Evolutionary conservation across 2,329 filamentous ascomycete species (phyloP), one percentile per base, ranked within the genome.

Genomic region (Exophiala dermatitidis): DNA sequence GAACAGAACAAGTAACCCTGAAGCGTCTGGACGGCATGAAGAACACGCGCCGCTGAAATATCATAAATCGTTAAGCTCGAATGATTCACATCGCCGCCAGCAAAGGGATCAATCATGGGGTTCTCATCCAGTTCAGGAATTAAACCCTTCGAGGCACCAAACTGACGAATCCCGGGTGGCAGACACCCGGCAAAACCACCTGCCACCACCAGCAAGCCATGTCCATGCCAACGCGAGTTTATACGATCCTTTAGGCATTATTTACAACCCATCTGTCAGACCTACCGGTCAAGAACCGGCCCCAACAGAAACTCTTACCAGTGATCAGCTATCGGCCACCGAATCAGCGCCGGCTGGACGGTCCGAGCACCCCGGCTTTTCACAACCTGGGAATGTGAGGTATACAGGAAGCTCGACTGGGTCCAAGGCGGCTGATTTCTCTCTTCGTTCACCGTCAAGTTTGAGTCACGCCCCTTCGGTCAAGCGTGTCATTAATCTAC

Each of bases 391-490:
- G 30, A 46, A 9, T 5, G 29, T 48, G 9, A 44, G 29, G 10
- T 52, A 53, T 12, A 31, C 36, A 9, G 34, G 41, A 36, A 26
- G 28, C 12, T 9, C 30, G 28, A 34, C 42, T 41, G 32, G 40
- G 26, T 48, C 51, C 31, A 53, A 47, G 31, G 31, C 31, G 12
- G n/a, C 47, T 30, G 53, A 46, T 5, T 34, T 50, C 31, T 41
- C 53, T 8, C n/a, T 53, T 12, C 59, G 52, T 3, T 49, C 59
- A 9, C 48, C 54, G 12, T 58, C 58, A 32, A 54, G 28, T 19
- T 32, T 50, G 5, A 63, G 59, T 45, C 56, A 47, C 28, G 31
- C 54, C 4, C 56, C 60, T 31, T 56, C 51, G 3, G 49, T 58
- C 38, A 61, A 54, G 34, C 53, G 51, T 30, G 36, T 53, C 4